phyloP scores from a whole-genome alignment of 2,329 filamentous ascomycete species.

The Ascochyta fabae region DNA sequence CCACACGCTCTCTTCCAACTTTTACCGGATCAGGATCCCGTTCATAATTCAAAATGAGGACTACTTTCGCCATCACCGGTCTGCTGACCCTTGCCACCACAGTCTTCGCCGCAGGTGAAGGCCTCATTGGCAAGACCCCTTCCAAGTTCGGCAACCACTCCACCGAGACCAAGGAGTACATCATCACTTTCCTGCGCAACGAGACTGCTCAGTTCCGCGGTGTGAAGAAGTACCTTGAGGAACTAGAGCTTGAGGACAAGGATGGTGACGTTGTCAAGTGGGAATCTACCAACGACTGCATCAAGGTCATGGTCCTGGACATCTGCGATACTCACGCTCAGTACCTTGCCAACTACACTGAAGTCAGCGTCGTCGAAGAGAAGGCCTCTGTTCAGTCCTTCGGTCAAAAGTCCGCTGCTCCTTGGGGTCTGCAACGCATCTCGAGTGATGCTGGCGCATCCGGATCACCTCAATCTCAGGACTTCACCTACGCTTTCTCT shows the following conservation, averaged over 20 bases:
- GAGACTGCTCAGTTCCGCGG: slow-evolving; percentile 18
- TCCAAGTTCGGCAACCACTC: slow-evolving; percentile 33
- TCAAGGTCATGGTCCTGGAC: slow-evolving; percentile 49
- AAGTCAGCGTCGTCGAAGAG: slow-evolving; percentile 53
- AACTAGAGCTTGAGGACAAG: slow-evolving; percentile 35
- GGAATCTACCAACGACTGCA: slow-evolving; percentile 47
- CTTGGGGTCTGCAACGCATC: slow-evolving; percentile 57
- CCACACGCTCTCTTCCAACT: slow-evolving; percentile 17
- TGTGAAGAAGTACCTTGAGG: slow-evolving; percentile 21
- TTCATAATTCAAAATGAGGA: slow-evolving; percentile 41
- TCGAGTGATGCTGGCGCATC: slow-evolving; percentile 47
- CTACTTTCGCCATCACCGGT: slow-evolving; percentile 34
- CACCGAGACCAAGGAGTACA: slow-evolving; percentile 40
- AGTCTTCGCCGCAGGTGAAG: slow-evolving; percentile 30
- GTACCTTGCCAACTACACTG: slow-evolving; percentile 48
- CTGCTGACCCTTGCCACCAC: slow-evolving; percentile 34
- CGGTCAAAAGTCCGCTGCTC: slow-evolving; percentile 42
- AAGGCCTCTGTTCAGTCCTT: slow-evolving; percentile 44
- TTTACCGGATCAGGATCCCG: slow-evolving; percentile 33
- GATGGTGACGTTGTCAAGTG: slow-evolving; percentile 47
- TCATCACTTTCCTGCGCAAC: slow-evolving; percentile 31
- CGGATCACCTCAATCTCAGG: slow-evolving; percentile 33
- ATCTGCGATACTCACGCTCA: slow-evolving; percentile 51
- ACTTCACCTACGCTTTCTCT: slow-evolving; percentile 53
- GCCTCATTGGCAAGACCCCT: slow-evolving; percentile 34